These are phyloP conservation scores for Claviceps humidiphila DNA, from an alignment of 2,329 filamentous ascomycete species.

Conservation along the genomic window DNA sequence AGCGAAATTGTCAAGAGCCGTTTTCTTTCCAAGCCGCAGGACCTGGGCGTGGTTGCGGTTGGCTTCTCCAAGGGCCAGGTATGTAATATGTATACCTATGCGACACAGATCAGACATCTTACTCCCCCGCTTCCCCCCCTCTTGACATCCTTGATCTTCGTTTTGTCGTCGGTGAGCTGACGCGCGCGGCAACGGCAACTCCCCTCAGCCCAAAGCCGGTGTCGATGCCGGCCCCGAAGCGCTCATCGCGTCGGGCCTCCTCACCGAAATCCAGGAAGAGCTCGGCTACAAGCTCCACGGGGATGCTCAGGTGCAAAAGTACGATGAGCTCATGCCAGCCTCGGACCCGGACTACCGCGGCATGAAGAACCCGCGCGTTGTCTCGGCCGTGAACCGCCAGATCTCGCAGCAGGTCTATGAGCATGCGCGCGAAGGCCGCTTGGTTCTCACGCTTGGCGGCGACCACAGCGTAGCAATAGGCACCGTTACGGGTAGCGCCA, in stretches of 20 bases:
- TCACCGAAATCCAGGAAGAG: conserved; percentile 70
- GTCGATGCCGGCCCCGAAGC: conserved; percentile 85
- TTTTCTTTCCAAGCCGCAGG: conserved; percentile 66
- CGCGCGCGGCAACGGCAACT: no score
- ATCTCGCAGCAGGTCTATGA: conserved; percentile 78
- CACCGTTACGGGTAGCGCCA: conserved; percentile 75
- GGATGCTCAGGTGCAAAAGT: conserved; percentile 70
- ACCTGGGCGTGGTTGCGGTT: conserved; percentile 85
- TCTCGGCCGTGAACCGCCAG: conserved; percentile 69
- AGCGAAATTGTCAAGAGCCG: conserved; percentile 46
- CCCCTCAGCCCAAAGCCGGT: conserved; percentile 64
- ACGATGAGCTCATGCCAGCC: conserved; percentile 58
- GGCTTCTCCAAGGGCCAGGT: conserved; percentile 96
- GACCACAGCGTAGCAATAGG: conserved; percentile 97
- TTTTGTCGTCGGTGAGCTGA: no score
- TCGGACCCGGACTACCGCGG: conserved; percentile 67
- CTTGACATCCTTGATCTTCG: neutral
- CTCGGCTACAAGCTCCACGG: conserved; percentile 81
- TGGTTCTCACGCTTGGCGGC: conserved; percentile 86
- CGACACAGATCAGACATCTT: neutral
- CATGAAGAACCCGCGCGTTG: conserved; percentile 89
- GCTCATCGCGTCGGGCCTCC: conserved; percentile 76
- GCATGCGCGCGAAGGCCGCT: conserved; percentile 68
- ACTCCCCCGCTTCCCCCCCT: no score
- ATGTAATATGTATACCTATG: conserved; percentile 18